Conservation (phyloP, 305 asterid genomes). For the Plantago lanceolata region DNA sequence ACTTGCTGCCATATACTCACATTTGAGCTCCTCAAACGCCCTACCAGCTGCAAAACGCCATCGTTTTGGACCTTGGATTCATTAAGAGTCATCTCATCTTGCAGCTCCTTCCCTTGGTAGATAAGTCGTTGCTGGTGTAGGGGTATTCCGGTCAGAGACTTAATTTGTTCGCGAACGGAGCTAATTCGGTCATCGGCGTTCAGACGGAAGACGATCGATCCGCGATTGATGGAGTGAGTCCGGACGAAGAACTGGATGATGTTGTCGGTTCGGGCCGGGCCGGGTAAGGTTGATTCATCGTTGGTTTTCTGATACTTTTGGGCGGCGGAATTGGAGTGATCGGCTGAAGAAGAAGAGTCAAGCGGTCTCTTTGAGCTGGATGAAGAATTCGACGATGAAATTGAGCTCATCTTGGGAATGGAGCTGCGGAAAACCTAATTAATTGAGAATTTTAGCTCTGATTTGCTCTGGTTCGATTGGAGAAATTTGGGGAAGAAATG, state of each 20-base stretch:
- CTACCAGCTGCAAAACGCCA: conserved; percentile 54
- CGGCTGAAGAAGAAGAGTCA: too few species aligned
- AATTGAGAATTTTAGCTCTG: conserved; percentile 12
- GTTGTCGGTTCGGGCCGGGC: too few species aligned
- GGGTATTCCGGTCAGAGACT: conserved; percentile 53
- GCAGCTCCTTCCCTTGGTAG: conserved; percentile 71
- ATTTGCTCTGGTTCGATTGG: conserved; percentile 36
- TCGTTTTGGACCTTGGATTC: conserved; percentile 53
- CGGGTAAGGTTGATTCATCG: neutral
- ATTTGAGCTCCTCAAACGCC: conserved; percentile 68
- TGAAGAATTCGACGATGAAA: too few species aligned
- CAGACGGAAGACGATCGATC: conserved; percentile 57
- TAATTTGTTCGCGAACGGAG: conserved; percentile 51
- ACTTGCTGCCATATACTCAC: conserved; percentile 41
- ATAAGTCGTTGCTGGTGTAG: conserved; percentile 57
- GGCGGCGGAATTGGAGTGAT: neutral
- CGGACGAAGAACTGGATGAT: conserved; percentile 75
- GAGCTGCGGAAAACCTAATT: too few species aligned
- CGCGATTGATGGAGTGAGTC: conserved; percentile 33
- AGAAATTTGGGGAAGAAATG: neutral
- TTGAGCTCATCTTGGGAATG: neutral
- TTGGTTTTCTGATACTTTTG: neutral
- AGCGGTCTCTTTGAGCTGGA: too few species aligned
- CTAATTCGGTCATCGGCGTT: conserved; percentile 43
- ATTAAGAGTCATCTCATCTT: conserved; percentile 55